Base-by-base conservation (phyloP, 2,329 filamentous ascomycete species). In the Talaromyces sp. region DNA sequence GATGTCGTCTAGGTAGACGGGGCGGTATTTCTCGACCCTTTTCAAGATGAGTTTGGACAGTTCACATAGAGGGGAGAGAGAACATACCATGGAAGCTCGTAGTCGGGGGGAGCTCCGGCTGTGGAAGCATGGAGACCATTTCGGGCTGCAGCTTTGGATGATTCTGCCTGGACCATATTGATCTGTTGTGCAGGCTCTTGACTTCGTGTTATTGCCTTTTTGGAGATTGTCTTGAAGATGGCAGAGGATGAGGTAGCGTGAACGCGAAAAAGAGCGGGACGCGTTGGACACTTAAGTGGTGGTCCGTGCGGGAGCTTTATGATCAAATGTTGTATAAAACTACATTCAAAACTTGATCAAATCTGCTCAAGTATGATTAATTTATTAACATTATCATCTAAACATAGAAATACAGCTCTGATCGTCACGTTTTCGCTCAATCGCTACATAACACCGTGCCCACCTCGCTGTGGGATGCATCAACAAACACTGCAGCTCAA, bases 1-100 rank as follows among this genome's bases (percentile, higher is more conserved):
- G 62, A 99, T 89, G 81, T 99, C 94, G 80, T 98, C 93, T 35
- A 99, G 88, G 79, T 96, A 96, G 62, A 96, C 86, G 1, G 95
- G 95, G 45, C 95, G 87, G 82, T 98, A 99, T 78, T 99, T 99
- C 80, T 99, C 95, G 67, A 99, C 95, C 95, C 94, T 97, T 31
- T 56, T 33, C 9, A n/a, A 2, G 19, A 59, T 24, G 24, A 41
- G 7, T 19, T 33, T 39, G n/a, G 27, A 10, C 11, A 8, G 33
- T 60, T 22, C 24, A 19, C 3, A 16, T 16, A 22, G 19, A 22
- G 33, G 33, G 35, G 27, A 24, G 60, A n/a, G 66, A 59, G 33
- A 13, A 45, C 68, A 57, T 73, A 83, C 82, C 82, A 84, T 59
- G 82, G 82, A 31, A 84, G 72, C 69, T 83, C 82, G 69, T 83